phyloP scores from a whole-genome alignment of 495 filamentous ascomycete genomes.

The Hapsidospora chrysogenum region DNA sequence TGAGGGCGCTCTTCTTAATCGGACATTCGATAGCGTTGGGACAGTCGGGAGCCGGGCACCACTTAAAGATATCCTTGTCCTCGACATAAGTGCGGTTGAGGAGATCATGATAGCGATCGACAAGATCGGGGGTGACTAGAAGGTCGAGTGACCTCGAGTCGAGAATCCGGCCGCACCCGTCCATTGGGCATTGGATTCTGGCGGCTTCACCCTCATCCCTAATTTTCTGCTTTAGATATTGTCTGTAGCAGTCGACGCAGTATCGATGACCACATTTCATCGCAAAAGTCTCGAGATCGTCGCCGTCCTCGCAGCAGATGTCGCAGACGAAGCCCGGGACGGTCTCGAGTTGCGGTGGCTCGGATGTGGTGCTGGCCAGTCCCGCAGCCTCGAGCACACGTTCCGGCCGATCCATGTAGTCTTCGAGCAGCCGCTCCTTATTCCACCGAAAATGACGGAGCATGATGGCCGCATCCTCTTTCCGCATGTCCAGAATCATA shows the following conservation, averaged over 20 bases:
- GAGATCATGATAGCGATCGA: conserved; percentile 64
- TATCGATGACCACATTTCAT: conserved; percentile 96
- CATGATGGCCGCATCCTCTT: conserved; percentile 77
- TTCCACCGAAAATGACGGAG: conserved; percentile 86
- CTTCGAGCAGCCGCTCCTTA: conserved; percentile 82
- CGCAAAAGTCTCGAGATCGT: conserved; percentile 70
- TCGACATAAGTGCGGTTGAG: conserved; percentile 92
- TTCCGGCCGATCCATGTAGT: conserved; percentile 76
- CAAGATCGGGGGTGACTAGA: conserved; percentile 58
- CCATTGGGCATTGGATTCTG: conserved; percentile 81
- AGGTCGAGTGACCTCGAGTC: conserved; percentile 77
- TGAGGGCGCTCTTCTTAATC: conserved; percentile 70
- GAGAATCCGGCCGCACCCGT: conserved; percentile 76
- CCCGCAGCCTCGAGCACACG: conserved; percentile 75
- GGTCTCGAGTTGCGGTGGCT: conserved; percentile 46
- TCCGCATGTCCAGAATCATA: conserved; percentile 67
- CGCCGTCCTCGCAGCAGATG: conserved; percentile 86
- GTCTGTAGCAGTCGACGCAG: conserved; percentile 81
- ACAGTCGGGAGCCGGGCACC: conserved; percentile 95
- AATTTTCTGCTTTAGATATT: conserved; percentile 85
- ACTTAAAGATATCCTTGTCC: conserved; percentile 84
- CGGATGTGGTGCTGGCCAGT: conserved; percentile 46
- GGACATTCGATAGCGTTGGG: conserved; percentile 78
- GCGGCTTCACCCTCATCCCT: conserved; percentile 88
- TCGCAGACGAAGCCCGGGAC: conserved; percentile 74